phyloP scores from a whole-genome alignment of 768 basidiomycete species.

The Podaxis pistillaris region DNA sequence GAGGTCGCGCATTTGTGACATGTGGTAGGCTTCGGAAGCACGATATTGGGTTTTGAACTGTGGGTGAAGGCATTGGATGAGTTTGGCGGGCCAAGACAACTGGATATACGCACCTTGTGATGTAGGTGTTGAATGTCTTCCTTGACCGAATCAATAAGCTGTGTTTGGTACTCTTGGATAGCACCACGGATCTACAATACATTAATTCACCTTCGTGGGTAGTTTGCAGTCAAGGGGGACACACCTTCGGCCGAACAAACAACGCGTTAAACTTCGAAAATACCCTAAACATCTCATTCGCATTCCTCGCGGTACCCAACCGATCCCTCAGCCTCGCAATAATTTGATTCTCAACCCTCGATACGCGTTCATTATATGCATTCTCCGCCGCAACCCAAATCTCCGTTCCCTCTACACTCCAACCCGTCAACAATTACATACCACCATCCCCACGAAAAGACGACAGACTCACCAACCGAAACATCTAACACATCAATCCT shows the following conservation, averaged over 20 bases:
- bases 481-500: slow-evolving; percentile 96
- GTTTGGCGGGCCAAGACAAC: background rate
- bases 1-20: slow-evolving; percentile 98
- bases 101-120: slow-evolving; percentile 61
- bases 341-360: slow-evolving; percentile 97
- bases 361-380: slow-evolving; percentile 96
- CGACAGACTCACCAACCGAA: slow-evolving; percentile 58
- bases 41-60: slow-evolving; percentile 95
- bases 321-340: slow-evolving; percentile 90
- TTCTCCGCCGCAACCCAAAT: slow-evolving; percentile 98
- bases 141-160: slow-evolving; percentile 97
- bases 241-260: slow-evolving; percentile 20
- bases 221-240: background rate
- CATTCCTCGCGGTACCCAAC: slow-evolving; percentile 92
- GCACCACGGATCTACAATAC: slow-evolving; percentile 83
- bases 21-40: slow-evolving; percentile 93
- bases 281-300: slow-evolving; percentile 99
- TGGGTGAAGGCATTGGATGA: background rate
- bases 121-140: slow-evolving; percentile 96
- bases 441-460: background rate
- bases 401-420: slow-evolving; percentile 80
- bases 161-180: slow-evolving; percentile 98
- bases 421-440: background rate
- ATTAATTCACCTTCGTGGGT: background rate
- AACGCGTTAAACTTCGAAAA: slow-evolving; percentile 98